phyloP scores from a whole-genome alignment of 2,329 filamentous ascomycete species.

The Curvularia lunata region DNA sequence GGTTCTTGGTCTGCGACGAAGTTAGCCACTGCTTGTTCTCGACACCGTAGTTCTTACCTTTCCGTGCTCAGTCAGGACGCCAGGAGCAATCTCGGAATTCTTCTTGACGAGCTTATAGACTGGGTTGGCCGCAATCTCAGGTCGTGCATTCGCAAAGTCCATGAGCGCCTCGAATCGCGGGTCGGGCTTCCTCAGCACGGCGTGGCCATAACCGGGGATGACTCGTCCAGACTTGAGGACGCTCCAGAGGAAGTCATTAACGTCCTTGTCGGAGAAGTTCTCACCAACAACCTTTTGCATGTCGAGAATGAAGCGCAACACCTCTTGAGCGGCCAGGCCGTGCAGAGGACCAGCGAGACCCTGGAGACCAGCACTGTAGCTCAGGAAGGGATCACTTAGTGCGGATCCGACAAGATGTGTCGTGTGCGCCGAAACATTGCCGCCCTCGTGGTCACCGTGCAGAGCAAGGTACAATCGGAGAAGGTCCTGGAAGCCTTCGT shows the following conservation, averaged over 20 bases:
- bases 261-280: constrained; percentile 78
- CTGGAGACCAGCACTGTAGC: constrained; percentile 93
- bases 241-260: constrained; percentile 88
- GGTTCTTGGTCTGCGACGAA: constrained; percentile 77
- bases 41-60: constrained; percentile 60
- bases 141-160: constrained; percentile 86
- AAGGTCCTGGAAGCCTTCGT: constrained; percentile 94
- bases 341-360: constrained; percentile 94
- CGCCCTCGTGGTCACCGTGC: constrained; percentile 97
- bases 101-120: constrained; percentile 93
- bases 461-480: constrained; percentile 93
- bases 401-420: constrained; percentile 96
- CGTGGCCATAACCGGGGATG: constrained; percentile 93
- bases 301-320: constrained; percentile 93
- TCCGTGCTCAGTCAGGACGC: constrained; percentile 90
- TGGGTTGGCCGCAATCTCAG: constrained; percentile 84
- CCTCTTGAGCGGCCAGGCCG: constrained; percentile 93
- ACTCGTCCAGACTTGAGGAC: constrained; percentile 94
- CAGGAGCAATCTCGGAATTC: constrained; percentile 89
- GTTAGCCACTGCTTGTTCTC: constrained; percentile 9
- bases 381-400: constrained; percentile 92
- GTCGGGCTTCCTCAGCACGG: constrained; percentile 94
- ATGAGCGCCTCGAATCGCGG: constrained; percentile 96
- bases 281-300: constrained; percentile 90
- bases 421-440: constrained; percentile 94